phyloP scores from a whole-genome alignment of 1,284 basidiomycete genomes.

The Apiotrichum mycotoxinovorans region DNA sequence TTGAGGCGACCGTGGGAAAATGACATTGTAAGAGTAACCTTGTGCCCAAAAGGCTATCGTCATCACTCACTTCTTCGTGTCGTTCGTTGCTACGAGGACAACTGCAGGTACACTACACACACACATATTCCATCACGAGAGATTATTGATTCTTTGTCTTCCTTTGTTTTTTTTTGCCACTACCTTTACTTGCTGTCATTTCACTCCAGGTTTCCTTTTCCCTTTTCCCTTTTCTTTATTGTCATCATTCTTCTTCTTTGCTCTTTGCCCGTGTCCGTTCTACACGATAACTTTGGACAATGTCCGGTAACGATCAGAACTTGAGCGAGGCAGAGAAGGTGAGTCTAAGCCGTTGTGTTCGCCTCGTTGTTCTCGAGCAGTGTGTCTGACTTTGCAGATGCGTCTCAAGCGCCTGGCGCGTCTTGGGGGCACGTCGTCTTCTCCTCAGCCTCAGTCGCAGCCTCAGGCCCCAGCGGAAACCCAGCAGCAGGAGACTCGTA shows the following conservation, averaged over 20 bases:
- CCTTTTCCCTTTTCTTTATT: no score
- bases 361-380: neutral
- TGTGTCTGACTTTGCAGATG: conserved; percentile 58
- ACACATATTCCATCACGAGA: no score
- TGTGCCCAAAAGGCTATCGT: neutral
- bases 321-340: conserved; percentile 47
- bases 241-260: neutral
- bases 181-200: no score
- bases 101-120: no score
- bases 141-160: no score
- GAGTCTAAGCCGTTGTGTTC: conserved; percentile 1
- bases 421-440: conserved; percentile 55
- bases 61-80: neutral
- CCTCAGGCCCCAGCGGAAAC: neutral
- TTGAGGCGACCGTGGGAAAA: neutral
- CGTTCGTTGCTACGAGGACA: no score
- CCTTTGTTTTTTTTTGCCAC: no score
- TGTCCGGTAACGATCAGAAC: conserved; percentile 29
- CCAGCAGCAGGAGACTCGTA: conserved; percentile 12
- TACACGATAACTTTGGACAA: conserved; percentile 5
- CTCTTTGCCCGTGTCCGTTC: neutral
- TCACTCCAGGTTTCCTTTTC: no score
- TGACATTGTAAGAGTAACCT: neutral
- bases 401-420: conserved; percentile 80
- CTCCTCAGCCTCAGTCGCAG: neutral